Percentiles rank a stretch among this genome's conserved stretches.
These are phyloP conservation scores for Talaromyces proteolyticus DNA, from an alignment of 495 filamentous ascomycete species.

Conservation along the genomic window DNA sequence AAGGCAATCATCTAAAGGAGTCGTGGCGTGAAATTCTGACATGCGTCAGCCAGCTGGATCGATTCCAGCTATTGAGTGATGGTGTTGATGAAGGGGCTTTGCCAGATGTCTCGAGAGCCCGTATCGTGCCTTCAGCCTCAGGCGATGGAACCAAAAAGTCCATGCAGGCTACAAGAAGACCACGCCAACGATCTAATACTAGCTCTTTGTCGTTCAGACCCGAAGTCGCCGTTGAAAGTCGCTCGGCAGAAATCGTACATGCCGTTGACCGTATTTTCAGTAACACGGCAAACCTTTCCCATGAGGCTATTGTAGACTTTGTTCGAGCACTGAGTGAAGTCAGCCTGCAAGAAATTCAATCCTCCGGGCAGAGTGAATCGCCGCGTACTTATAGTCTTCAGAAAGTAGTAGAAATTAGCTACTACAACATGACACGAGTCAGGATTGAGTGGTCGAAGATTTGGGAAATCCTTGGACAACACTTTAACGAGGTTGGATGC, in stretches of 20 bases:
- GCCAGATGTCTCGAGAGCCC: slow-evolving; percentile 85
- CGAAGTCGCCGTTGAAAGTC: slow-evolving; percentile 85
- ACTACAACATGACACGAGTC: slow-evolving; percentile 98
- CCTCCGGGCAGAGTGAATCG: slow-evolving; percentile 88
- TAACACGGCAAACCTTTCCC: slow-evolving; percentile 86
- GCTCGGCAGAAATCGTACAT: slow-evolving; percentile 87
- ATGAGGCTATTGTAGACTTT: slow-evolving; percentile 97
- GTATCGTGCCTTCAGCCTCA: slow-evolving; percentile 54
- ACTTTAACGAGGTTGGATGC: slow-evolving; percentile 97
- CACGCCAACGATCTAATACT: slow-evolving; percentile 59
- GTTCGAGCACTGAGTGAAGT: slow-evolving; percentile 89
- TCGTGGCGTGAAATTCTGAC: slow-evolving; percentile 96
- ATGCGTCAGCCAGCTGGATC: slow-evolving; percentile 93
- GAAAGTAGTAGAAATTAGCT: slow-evolving; percentile 97
- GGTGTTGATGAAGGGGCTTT: slow-evolving; percentile 90
- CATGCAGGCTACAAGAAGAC: slow-evolving; percentile 56
- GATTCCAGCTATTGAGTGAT: slow-evolving; percentile 88
- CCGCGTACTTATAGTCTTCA: slow-evolving; percentile 95
- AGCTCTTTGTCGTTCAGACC: slow-evolving; percentile 64
- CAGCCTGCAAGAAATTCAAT: slow-evolving; percentile 98
- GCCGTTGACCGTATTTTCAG: slow-evolving; percentile 94
- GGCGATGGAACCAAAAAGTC: slow-evolving; percentile 53
- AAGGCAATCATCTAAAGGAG: slow-evolving; percentile 79
- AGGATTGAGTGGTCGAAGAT: slow-evolving; percentile 98
- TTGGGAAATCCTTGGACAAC: slow-evolving; percentile 91